phyloP scores from a whole-genome alignment of 495 filamentous ascomycete species.

The Gamarada debralockiae region DNA sequence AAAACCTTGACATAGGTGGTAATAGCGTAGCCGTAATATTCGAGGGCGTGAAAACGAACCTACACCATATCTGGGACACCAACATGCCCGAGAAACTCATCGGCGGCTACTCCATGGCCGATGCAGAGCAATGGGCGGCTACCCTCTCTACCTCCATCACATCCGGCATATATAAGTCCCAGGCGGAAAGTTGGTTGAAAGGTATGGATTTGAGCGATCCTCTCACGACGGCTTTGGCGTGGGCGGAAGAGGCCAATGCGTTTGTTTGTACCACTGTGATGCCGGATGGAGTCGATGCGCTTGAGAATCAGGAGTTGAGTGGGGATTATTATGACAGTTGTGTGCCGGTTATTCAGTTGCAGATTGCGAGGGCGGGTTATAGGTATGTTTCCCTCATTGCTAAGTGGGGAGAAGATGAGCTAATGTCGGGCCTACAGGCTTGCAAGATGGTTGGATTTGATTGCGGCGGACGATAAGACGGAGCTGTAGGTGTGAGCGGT shows the following conservation, averaged over 20 bases:
- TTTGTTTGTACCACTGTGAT: constrained; percentile 59
- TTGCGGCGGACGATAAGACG: constrained; percentile 7
- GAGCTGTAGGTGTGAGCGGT: constrained; percentile 5
- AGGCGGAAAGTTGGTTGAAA: constrained; percentile 40
- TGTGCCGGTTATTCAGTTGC: constrained; percentile 60
- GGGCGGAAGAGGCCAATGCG: constrained; percentile 59
- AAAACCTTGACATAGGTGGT: constrained; percentile 51
- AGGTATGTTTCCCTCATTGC: constrained; percentile 37
- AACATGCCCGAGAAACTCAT: constrained; percentile 55
- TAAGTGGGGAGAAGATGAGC: too few species aligned
- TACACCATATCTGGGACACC: constrained; percentile 64
- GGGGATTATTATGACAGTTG: constrained; percentile 60
- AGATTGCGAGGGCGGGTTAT: constrained; percentile 74
- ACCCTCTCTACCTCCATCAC: constrained; percentile 39
- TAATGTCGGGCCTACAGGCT: constrained; percentile 10
- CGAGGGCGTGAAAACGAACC: constrained; percentile 48
- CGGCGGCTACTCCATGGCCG: constrained; percentile 37
- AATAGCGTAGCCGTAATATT: constrained; percentile 58
- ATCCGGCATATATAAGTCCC: constrained; percentile 41
- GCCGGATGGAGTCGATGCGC: constrained; percentile 46
- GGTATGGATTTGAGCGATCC: constrained; percentile 45
- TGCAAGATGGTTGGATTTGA: constrained; percentile 23
- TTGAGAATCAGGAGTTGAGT: constrained; percentile 54
- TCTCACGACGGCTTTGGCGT: constrained; percentile 46
- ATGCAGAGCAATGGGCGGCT: constrained; percentile 35